Base-by-base conservation (phyloP, 2,329 filamentous ascomycete genomes). In the Didymella glomerata region DNA sequence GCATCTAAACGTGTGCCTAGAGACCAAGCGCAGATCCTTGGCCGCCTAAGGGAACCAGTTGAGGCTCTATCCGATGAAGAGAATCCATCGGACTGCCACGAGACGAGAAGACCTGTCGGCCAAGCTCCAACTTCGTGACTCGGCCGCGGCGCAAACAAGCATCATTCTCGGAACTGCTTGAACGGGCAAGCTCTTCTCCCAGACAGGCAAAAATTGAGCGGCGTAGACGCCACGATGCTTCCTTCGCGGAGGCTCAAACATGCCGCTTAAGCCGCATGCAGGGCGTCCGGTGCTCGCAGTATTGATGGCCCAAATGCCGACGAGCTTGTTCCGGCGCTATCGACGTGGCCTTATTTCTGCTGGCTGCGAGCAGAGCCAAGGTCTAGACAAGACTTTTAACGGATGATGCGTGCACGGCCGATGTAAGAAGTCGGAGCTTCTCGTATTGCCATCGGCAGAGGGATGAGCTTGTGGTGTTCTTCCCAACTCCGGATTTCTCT, bases 71-170 rank as follows among this genome's bases (percentile, higher is more conserved):
- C 40, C 49, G 40, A 38, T 54, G 41, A 38, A 30, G 50, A 50
- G 27, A 46, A 32, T 51, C 40, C 46, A n/a, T 14, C 41, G 56
- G 41, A n/a, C 24, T 11, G 40, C 16, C 56, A 54, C 50, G 56
- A 59, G 51, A 50, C 56, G 56, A 54, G 40, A 6, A 16, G 16
- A 22, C 2, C 8, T 45, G 32, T 28, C 46, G 40, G 27, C 25
- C n/a, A 30, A 32, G 11, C 22, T 41, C 56, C 45, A 46, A 42
- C 41, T 24, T 27, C 10, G 22, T 44, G 41, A 25, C 51, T 49
- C 56, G 47, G 56, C 56, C 56, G 56, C 56, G 50, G 56, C 27
- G 32, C 50, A 36, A 6, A 59, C 50, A 59, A 59, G 46, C 56
- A 48, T 50, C 20, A 24, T 36, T 22, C 18, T 59, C 25, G 36